Evolutionary conservation across 2,329 filamentous ascomycete genomes (phyloP).

Genomic region (Scytalidium lignicola): DNA sequence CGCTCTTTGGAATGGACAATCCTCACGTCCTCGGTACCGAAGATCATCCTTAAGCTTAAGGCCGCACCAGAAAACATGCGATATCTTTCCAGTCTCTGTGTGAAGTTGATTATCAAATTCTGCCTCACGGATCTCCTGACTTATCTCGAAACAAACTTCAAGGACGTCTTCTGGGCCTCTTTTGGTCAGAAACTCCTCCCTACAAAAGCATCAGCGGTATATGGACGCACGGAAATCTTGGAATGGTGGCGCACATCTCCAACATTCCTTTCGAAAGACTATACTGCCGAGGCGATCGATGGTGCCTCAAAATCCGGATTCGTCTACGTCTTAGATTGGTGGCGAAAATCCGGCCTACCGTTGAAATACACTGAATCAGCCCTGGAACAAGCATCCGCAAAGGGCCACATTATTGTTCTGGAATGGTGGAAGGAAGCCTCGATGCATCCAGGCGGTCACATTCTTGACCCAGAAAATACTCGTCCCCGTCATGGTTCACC

Average conservation of each 20-base stretch:
- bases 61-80: slow-evolving; percentile 64
- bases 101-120: slow-evolving; percentile 89
- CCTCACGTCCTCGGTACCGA: slow-evolving; percentile 63
- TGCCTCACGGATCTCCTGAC: slow-evolving; percentile 73
- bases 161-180: slow-evolving; percentile 79
- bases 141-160: slow-evolving; percentile 61
- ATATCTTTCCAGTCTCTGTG: slow-evolving; percentile 71
- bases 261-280: slow-evolving; percentile 80
- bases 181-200: slow-evolving; percentile 78
- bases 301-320: slow-evolving; percentile 83
- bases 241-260: slow-evolving; percentile 87
- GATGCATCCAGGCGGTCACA: slow-evolving; percentile 47
- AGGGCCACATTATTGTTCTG: slow-evolving; percentile 78
- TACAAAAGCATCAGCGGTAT: slow-evolving; percentile 82
- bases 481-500: slow-evolving; percentile 17
- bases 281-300: slow-evolving; percentile 70
- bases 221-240: slow-evolving; percentile 76
- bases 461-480: slow-evolving; percentile 35
- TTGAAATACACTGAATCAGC: slow-evolving; percentile 83
- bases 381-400: slow-evolving; percentile 79
- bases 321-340: slow-evolving; percentile 83
- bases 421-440: slow-evolving; percentile 87
- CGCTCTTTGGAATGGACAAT: slow-evolving; percentile 82
- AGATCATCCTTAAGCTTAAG: slow-evolving; percentile 70
- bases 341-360: slow-evolving; percentile 74